phyloP scores from a whole-genome alignment of 1,139 yeast species.

The Ogataea hybrid region DNA sequence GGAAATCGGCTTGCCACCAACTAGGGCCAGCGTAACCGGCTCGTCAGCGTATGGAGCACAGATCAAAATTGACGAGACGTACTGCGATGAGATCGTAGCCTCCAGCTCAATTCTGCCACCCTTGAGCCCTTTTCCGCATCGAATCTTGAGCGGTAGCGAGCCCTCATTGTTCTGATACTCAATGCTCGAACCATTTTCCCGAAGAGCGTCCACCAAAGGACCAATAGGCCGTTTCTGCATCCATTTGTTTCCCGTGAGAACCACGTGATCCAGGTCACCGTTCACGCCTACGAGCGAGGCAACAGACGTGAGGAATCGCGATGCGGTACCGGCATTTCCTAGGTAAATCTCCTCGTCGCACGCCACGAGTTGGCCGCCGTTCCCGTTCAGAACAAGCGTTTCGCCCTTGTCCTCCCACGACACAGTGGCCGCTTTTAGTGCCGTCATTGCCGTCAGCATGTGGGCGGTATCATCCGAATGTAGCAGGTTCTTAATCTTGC shows the following conservation, averaged over 20 bases:
- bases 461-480: slow-evolving; percentile 96
- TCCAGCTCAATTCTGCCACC: slow-evolving; percentile 95
- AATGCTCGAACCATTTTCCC: slow-evolving; percentile 72
- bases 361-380: slow-evolving; percentile 72
- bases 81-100: slow-evolving; percentile 96
- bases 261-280: slow-evolving; percentile 44
- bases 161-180: slow-evolving; percentile 72
- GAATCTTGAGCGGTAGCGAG: slow-evolving; percentile 78
- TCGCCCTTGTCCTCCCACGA: slow-evolving; percentile 85
- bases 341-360: slow-evolving; percentile 69
- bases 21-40: slow-evolving; percentile 83
- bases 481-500: slow-evolving; percentile 76
- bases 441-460: slow-evolving; percentile 84
- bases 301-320: slow-evolving; percentile 88
- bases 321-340: slow-evolving; percentile 98
- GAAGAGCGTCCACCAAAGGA: slow-evolving; percentile 89
- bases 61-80: slow-evolving; percentile 94
- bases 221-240: slow-evolving; percentile 99
- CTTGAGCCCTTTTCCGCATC: slow-evolving; percentile 66
- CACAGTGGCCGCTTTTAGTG: slow-evolving; percentile 79
- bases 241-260: slow-evolving; percentile 90
- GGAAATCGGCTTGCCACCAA: slow-evolving; percentile 97
- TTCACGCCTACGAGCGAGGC: slow-evolving; percentile 71
- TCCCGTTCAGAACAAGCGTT: slow-evolving; percentile 80
- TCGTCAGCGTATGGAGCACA: slow-evolving; percentile 94